These are phyloP conservation scores for Amanita pallidorosea DNA, from an alignment of 768 basidiomycete species.

Conservation along the genomic window DNA sequence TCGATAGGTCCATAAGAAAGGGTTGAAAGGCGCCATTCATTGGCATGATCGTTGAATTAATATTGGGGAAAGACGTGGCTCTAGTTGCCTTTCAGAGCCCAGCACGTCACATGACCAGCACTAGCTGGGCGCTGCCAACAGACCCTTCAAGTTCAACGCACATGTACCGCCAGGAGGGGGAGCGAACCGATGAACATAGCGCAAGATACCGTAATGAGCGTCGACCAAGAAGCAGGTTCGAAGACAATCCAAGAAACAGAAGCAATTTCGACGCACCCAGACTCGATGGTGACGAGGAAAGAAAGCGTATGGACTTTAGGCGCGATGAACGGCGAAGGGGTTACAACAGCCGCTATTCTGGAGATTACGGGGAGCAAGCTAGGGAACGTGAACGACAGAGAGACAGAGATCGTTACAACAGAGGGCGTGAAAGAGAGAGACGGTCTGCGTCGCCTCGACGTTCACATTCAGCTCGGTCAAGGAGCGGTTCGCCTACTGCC, in stretches of 20 bases:
- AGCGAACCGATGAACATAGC: neutral
- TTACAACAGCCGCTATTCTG: neutral
- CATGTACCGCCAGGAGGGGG: neutral
- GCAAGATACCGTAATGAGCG: neutral
- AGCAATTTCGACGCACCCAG: neutral
- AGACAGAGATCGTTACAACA: constrained; percentile 9
- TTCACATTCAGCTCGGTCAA: constrained; percentile 28
- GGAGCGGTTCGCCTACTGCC: constrained; percentile 18
- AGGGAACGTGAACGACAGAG: constrained; percentile 10
- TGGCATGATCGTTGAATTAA: too few relatives aligned
- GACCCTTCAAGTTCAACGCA: neutral
- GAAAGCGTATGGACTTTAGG: neutral
- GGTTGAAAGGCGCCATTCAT: too few relatives aligned
- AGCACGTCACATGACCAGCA: too few relatives aligned
- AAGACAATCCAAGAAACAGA: neutral
- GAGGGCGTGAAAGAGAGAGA: constrained; percentile 22
- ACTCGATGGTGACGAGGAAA: neutral
- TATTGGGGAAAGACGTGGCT: too few relatives aligned
- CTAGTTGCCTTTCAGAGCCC: too few relatives aligned
- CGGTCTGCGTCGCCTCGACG: constrained; percentile 29
- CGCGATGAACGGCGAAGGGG: constrained; percentile 1
- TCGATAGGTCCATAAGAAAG: too few relatives aligned
- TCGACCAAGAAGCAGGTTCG: neutral
- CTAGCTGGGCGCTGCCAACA: too few relatives aligned
- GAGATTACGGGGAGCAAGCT: constrained; percentile 7